phyloP scores from a whole-genome alignment of 2,329 filamentous ascomycete genomes.

The Fusarium sp. region DNA sequence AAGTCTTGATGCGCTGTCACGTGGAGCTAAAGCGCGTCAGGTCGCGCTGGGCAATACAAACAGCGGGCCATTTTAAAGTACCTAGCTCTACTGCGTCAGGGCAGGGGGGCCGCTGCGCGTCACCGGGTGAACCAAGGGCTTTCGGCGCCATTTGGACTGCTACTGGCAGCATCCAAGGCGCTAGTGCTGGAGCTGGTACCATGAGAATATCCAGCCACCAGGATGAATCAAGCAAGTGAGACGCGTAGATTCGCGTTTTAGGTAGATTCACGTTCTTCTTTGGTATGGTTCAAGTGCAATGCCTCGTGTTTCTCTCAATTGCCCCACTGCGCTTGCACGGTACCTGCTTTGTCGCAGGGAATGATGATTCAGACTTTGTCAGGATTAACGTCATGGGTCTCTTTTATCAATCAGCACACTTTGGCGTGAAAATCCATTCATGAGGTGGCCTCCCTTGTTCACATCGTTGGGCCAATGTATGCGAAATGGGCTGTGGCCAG shows the following conservation, averaged over 20 bases:
- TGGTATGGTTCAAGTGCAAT: conserved; percentile 16
- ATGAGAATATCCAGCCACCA: conserved; percentile 38
- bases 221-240: conserved; percentile 32
- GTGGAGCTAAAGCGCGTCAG: conserved; percentile 50
- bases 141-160: conserved; percentile 27
- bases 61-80: conserved; percentile 39
- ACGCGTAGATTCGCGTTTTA: conserved; percentile 41
- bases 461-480: conserved; percentile 38
- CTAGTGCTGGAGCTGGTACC: conserved; percentile 28
- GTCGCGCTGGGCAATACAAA: conserved; percentile 44
- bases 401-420: conserved; percentile 50
- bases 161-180: conserved; percentile 27
- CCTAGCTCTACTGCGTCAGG: neutral
- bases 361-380: conserved; percentile 42
- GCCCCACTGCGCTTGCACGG: conserved; percentile 10
- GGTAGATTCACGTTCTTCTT: conserved; percentile 33
- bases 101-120: conserved; percentile 34
- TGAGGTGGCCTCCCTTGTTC: conserved; percentile 16
- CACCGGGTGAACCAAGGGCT: conserved; percentile 38
- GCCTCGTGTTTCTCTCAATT: conserved; percentile 12
- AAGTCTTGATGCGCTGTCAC: conserved; percentile 50
- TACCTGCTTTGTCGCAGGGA: conserved; percentile 28
- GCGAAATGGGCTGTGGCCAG: conserved; percentile 24
- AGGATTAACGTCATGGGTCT: conserved; percentile 34
- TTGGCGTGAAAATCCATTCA: neutral